These are phyloP conservation scores for Microglena sp. DNA, from an alignment of 139 green algal species.

Conservation along the genomic window DNA sequence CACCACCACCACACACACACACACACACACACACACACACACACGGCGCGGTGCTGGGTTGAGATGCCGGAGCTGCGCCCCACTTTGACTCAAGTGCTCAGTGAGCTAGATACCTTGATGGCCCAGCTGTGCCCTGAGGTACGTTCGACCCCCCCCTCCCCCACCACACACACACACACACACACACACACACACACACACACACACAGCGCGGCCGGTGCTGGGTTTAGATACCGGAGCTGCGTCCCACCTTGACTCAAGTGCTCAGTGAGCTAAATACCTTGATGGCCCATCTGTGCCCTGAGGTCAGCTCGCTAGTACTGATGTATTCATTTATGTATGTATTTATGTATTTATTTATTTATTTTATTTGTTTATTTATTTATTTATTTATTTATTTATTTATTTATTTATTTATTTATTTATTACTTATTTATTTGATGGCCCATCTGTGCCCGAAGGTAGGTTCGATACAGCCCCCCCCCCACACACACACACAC, in stretches of 20 bases:
- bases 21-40: neutral
- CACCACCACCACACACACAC: too few relatives aligned
- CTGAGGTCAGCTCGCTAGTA: slow-evolving; percentile 4
- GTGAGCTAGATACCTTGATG: neutral
- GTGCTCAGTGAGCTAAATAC: slow-evolving; percentile 6
- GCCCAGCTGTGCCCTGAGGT: neutral
- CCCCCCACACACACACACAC: neutral
- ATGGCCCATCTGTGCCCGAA: neutral
- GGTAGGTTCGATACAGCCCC: neutral
- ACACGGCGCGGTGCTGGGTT: neutral
- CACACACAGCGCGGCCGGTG: neutral
- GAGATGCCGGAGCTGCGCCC: slow-evolving; percentile 1
- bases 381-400: too few relatives aligned
- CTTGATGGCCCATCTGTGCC: neutral
- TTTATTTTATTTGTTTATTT: too few relatives aligned
- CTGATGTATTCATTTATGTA: too few relatives aligned
- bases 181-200: neutral
- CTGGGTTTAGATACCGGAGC: too few relatives aligned
- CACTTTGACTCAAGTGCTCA: slow-evolving; percentile 14
- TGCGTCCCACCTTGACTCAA: slow-evolving; percentile 14
- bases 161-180: too few relatives aligned
- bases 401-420: too few relatives aligned
- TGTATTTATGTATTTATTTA: too few relatives aligned
- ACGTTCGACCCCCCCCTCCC: too few relatives aligned
- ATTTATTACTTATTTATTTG: neutral